Conservation (phyloP, 768 basidiomycete genomes). For the Collybiopsis luxurians region DNA sequence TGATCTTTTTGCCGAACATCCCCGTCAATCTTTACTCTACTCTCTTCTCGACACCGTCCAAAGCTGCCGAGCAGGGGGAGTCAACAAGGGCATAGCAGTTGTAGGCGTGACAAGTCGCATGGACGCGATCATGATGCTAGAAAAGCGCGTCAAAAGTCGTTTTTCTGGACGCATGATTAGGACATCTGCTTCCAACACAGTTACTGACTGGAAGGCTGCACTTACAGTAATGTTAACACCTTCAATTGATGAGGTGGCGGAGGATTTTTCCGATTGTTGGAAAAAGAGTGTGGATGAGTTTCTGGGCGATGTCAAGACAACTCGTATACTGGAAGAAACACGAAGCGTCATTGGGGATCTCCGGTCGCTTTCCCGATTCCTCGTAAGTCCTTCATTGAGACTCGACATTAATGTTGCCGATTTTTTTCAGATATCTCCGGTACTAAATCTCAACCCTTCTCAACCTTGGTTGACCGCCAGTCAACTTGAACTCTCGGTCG, state of each 20-base stretch:
- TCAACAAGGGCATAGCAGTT: constrained; percentile 72
- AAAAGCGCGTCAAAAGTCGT: constrained; percentile 96
- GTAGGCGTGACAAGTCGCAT: constrained; percentile 85
- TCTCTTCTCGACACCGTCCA: constrained; percentile 95
- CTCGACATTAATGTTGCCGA: neutral
- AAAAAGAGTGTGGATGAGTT: constrained; percentile 51
- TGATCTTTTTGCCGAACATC: constrained; percentile 89
- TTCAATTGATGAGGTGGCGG: constrained; percentile 18
- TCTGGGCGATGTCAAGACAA: constrained; percentile 44
- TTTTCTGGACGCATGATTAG: constrained; percentile 92
- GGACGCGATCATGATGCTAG: constrained; percentile 84
- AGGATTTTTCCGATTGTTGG: constrained; percentile 45
- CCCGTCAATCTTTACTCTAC: constrained; percentile 90
- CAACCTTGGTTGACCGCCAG: constrained; percentile 53
- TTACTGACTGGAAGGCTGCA: constrained; percentile 50
- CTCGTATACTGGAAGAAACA: constrained; percentile 50
- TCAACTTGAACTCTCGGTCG: constrained; percentile 39
- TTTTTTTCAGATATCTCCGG: constrained; percentile 36
- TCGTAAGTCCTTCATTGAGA: constrained; percentile 43
- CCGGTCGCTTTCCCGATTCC: constrained; percentile 51
- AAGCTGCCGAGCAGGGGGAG: constrained; percentile 61
- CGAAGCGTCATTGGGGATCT: constrained; percentile 62
- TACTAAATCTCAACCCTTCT: constrained; percentile 43
- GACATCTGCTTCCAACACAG: constrained; percentile 55
- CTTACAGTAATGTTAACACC: constrained; percentile 44